Evolutionary conservation across 1,284 basidiomycete genomes (phyloP), one percentile per base, ranked within the genome.

Genomic region (Pisolithus thermaeus): DNA sequence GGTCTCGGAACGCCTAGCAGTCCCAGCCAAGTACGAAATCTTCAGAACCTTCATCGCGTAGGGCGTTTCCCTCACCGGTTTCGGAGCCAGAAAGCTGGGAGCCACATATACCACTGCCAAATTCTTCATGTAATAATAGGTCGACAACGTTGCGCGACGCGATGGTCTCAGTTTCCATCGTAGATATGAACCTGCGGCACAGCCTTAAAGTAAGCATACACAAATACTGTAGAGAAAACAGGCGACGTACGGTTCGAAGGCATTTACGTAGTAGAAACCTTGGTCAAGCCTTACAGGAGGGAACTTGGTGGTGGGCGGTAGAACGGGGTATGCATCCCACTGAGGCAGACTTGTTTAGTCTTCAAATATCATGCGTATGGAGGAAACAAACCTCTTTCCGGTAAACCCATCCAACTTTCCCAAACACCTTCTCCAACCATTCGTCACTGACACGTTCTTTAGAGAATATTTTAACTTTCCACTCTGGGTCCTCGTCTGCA

Each of bases 81-180:
- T 59, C 58, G 8, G 54, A 47, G 23, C 52, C 59, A 7, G 60
- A 61, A 37, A 68, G 56, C 52, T 57, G 52, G 35, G 63, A 61
- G 28, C 74, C 77, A 67, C 87, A 90, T 35, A 90, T 76, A 20
- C 81, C 75, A 0, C 77, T 70, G 36, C 75, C 68, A 61, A 82
- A 92, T 61, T 84, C 78, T 36, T 90, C 83, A 23, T 79, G 73
- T 14, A 92, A 73, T 22, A 91, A 74, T 23, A 90, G 72, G 56
- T 91, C 90, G 46, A 92, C 89, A 25, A 87, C 77, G 64, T 97
- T 96, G 37, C 91, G 82, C 0, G 90, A 82, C 0, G 90, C 78
- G 38, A 97, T 71, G 0, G 90, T 94, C 67, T 92, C 84, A 0
- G 94, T 96, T 70, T 97, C 93, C 93, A 97, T 95, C 8, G 87